Base-by-base conservation (phyloP, 352 stramenopile genomes). In the Phytophthora nicotianae region DNA sequence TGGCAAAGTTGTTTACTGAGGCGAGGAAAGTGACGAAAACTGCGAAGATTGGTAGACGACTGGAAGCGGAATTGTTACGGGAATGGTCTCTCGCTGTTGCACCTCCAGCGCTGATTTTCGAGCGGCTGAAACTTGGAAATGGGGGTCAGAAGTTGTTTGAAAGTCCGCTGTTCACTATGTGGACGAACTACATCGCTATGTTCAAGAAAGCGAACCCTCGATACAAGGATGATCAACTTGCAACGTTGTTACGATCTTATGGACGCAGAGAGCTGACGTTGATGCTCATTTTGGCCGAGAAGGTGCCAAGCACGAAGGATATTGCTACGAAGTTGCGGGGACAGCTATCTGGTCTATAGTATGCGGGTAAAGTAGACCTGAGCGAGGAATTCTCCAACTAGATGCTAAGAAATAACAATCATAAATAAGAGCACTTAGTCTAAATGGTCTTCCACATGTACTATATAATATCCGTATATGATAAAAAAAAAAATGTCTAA, bases 1-100 rank as follows among this genome's bases (percentile, higher is more conserved):
- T 67, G 24, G 46, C 27, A 11, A 41, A 13, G 0, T 45, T 67
- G 51, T 56, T 67, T 50, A 17, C 50, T 13, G 16, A 41, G 19
- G 49, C 58, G 4, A 41, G 41, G 16, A 43, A 60, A 14, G 41
- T 11, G n/a, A 2, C 40, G 7, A 54, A 33, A 8, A 65, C 58
- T 16, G 16, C 42, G 10, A 62, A n/a, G 8, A 54, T 62, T 3
- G 54, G 19, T 2, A 48, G 26, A n/a, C 42, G 54, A 32, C 6
- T 62, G 43, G 5, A 62, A 32, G 13, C 24, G 10, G 37, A 58
- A 23, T 11, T 57, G 20, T 7, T 57, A 9, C 16, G 35, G 2
- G 37, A 47, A 14, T 57, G 50, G 50, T 38, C 20, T 24, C 24
- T 38, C 17, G 24, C 20, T 5, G 20, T 4, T 33, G 35, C 49